Conservation (phyloP, 2,329 filamentous ascomycete genomes). For the Rutstroemia sp. region DNA sequence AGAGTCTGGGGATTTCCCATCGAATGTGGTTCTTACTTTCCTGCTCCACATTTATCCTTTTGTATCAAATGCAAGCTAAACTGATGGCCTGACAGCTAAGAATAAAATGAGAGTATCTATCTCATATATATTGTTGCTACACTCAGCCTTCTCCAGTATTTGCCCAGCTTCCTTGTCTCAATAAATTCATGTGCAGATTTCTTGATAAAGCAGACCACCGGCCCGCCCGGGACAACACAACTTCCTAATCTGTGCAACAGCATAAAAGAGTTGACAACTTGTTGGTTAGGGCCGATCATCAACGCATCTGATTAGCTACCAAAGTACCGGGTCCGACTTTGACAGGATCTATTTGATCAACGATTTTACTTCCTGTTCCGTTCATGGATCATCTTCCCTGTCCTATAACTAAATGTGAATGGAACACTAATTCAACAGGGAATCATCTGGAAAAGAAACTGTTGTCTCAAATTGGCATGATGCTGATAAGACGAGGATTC, state of each 20-base stretch:
- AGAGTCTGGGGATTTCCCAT: slow-evolving; percentile 3
- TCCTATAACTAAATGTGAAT: too few relatives aligned
- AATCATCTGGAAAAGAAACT: background rate
- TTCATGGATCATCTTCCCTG: too few relatives aligned
- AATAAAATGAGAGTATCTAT: slow-evolving; percentile 3
- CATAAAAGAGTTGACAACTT: background rate
- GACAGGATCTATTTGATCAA: too few relatives aligned
- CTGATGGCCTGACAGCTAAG: background rate
- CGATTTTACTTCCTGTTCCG: too few relatives aligned
- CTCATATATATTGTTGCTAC: background rate
- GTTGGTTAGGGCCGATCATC: background rate
- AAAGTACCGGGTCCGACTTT: too few relatives aligned
- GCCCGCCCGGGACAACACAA: background rate
- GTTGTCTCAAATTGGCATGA: background rate
- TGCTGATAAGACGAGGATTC: background rate
- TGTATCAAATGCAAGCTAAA: background rate
- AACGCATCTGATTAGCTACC: too few relatives aligned
- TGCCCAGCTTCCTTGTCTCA: background rate
- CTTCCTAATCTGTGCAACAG: slow-evolving; percentile 4
- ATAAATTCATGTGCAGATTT: background rate
- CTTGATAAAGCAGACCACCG: background rate
- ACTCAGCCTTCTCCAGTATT: background rate
- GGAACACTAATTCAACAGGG: background rate
- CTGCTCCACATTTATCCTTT: background rate
- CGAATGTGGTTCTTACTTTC: background rate